Percentiles rank a stretch among this genome's conserved stretches.
phyloP scores from a whole-genome alignment of 345 rosid species.

The Noccaea caerulescens region DNA sequence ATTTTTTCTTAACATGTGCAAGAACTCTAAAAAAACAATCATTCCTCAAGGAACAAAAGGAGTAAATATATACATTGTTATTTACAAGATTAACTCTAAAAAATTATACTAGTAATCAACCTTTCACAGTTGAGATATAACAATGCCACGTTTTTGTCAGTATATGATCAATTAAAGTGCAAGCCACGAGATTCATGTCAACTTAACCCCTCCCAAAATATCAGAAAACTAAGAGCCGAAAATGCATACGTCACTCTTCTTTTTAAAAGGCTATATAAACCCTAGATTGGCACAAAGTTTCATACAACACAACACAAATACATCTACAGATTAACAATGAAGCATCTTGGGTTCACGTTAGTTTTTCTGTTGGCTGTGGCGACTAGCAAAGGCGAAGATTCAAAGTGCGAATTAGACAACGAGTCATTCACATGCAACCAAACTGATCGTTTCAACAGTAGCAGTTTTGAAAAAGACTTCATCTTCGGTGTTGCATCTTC shows the following conservation, averaged over 20 bases:
- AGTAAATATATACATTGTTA: not conserved
- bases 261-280: slow-evolving; percentile 32
- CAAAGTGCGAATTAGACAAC: slow-evolving; percentile 11
- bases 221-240: slow-evolving; percentile 1
- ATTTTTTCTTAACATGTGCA: too few relatives aligned
- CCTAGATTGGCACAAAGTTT: slow-evolving; percentile 13
- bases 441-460: slow-evolving; percentile 13
- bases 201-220: slow-evolving; percentile 27
- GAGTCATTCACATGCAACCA: slow-evolving; percentile 25
- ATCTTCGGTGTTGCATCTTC: slow-evolving; percentile 42
- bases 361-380: slow-evolving; percentile 20
- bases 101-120: not conserved
- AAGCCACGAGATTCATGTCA: slow-evolving; percentile 28
- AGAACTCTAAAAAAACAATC: too few relatives aligned
- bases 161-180: not conserved
- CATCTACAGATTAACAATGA: not conserved
- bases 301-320: slow-evolving; percentile 21
- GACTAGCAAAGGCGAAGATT: slow-evolving; percentile 17
- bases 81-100: not conserved
- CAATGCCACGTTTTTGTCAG: not conserved
- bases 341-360: slow-evolving; percentile 10
- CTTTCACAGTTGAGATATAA: not conserved
- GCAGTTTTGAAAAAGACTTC: slow-evolving; percentile 14
- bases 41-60: too few relatives aligned
- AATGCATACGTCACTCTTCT: slow-evolving; percentile 9